Evolutionary conservation across 345 rosid species (phyloP).

Genomic region (Eucalyptus guilfoylei): DNA sequence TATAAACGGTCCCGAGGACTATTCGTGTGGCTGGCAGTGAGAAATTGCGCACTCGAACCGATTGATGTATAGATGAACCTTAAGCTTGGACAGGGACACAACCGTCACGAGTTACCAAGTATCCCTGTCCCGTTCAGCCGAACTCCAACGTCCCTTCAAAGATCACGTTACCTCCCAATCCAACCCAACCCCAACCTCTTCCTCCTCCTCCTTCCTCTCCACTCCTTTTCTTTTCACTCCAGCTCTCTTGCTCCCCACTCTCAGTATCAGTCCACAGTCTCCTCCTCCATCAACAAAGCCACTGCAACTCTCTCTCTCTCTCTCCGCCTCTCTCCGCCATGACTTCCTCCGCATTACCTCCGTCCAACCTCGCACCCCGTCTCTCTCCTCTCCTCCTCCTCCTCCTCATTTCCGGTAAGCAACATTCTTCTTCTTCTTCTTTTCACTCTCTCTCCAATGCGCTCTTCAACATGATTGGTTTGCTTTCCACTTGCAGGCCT

Average conservation of each 20-base stretch:
- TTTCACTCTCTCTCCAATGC: neutral
- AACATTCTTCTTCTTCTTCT: neutral
- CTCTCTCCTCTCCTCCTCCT: neutral
- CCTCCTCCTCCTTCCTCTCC: neutral
- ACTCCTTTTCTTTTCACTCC: neutral
- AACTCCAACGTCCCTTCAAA: neutral
- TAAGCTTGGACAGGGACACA: neutral
- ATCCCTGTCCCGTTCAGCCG: neutral
- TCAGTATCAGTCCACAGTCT: neutral
- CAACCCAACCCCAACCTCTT: too few relatives aligned
- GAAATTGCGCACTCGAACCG: neutral
- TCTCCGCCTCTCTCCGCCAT: neutral
- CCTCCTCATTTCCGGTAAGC: neutral
- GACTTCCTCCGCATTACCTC: neutral
- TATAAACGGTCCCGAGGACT: neutral
- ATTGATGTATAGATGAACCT: neutral
- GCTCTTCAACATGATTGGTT: neutral
- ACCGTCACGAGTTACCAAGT: neutral
- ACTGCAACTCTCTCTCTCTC: neutral
- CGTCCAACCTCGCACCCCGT: neutral
- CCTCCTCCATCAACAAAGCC: neutral
- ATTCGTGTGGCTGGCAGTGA: neutral
- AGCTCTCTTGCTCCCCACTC: neutral
- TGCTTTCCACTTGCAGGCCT: neutral
- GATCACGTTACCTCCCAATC: neutral